Conservation (phyloP, 2,329 filamentous ascomycete species). For the Fusarium sp. region DNA sequence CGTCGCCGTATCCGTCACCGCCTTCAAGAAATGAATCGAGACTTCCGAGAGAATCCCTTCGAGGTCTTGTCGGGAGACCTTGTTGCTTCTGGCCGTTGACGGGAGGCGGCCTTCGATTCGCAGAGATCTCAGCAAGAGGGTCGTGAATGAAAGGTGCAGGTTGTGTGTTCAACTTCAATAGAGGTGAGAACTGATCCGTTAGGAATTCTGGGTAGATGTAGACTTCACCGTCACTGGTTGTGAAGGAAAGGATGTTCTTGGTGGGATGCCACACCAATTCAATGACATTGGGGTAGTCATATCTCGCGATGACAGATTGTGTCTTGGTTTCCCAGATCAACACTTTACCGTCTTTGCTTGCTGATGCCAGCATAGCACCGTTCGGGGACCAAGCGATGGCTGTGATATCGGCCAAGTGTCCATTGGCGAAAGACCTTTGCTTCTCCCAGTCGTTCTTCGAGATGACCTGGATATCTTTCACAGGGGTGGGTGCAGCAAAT, state of each 20-base stretch:
- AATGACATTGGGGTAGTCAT: constrained; percentile 86
- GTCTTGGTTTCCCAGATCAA: constrained; percentile 91
- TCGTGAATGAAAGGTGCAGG: constrained; percentile 90
- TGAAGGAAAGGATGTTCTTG: constrained; percentile 90
- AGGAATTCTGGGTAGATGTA: constrained; percentile 86
- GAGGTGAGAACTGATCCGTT: constrained; percentile 66
- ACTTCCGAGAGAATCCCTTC: constrained; percentile 77
- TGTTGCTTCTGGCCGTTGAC: constrained; percentile 68
- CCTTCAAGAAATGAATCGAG: constrained; percentile 82
- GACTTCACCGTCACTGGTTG: constrained; percentile 90
- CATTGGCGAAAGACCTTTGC: constrained; percentile 81
- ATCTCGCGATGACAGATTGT: constrained; percentile 81
- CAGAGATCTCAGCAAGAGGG: constrained; percentile 76
- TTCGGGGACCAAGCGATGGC: constrained; percentile 95
- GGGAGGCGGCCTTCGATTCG: constrained; percentile 69
- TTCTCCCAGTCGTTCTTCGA: constrained; percentile 92
- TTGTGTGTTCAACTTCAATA: constrained; percentile 72
- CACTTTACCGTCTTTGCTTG: constrained; percentile 76
- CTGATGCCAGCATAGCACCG: constrained; percentile 83
- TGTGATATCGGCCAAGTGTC: constrained; percentile 86
- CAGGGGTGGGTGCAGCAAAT: constrained; percentile 86
- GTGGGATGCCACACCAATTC: constrained; percentile 92
- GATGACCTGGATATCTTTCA: constrained; percentile 85
- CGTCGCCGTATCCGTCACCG: constrained; percentile 67
- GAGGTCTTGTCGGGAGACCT: constrained; percentile 61